phyloP scores from a whole-genome alignment of 1,139 yeast species.

The Protomyces arabidopsidicola region DNA sequence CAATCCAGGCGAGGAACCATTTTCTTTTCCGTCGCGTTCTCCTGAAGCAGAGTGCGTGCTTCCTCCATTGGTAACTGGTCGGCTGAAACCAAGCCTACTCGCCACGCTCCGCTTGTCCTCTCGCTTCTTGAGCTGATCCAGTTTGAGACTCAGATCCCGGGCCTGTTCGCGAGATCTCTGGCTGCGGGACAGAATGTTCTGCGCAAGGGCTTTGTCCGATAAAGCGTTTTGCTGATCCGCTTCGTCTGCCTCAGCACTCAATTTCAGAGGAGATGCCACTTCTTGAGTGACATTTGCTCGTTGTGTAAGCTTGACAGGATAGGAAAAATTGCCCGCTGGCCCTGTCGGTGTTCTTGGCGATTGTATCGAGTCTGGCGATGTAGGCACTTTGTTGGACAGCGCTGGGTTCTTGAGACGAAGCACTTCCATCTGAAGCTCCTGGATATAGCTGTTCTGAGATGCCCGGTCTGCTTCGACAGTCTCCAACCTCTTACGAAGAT shows the following conservation, averaged over 20 bases:
- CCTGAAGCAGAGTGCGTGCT: neutral
- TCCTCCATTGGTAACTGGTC: neutral
- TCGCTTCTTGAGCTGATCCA: conserved; percentile 16
- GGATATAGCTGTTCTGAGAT: conserved; percentile 1
- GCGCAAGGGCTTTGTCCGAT: conserved; percentile 16
- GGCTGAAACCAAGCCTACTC: neutral
- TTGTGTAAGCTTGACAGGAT: neutral
- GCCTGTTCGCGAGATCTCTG: conserved; percentile 26
- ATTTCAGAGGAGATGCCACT: neutral
- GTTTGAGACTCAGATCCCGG: conserved; percentile 3
- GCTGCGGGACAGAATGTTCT: conserved; percentile 3
- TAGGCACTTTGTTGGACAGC: neutral
- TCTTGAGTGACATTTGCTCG: neutral
- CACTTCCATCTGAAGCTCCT: neutral
- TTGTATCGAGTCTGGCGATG: neutral
- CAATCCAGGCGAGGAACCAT: neutral
- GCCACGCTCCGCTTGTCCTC: conserved; percentile 1
- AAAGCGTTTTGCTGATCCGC: conserved; percentile 10
- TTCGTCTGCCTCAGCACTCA: neutral
- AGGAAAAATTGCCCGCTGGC: neutral
- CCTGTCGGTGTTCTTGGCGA: neutral
- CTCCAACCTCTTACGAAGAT: neutral
- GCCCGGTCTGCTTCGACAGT: neutral
- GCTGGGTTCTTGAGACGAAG: neutral
- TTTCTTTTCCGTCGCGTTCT: conserved; percentile 8